Evolutionary conservation across 306 rosid genomes (phyloP), one percentile per base, ranked within the genome.

Genomic region (Cicer pinnatifidum): DNA sequence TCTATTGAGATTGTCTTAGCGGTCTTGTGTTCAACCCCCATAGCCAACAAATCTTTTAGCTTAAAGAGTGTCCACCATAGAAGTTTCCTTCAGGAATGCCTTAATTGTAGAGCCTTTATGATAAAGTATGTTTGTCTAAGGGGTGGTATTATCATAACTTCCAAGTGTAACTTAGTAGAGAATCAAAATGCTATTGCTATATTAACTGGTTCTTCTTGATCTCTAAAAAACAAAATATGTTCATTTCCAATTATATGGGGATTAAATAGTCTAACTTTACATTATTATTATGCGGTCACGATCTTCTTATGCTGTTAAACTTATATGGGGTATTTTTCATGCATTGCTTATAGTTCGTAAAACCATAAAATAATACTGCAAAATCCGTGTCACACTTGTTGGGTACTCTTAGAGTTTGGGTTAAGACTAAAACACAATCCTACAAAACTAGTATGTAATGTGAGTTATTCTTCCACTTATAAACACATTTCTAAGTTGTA

Each of bases 81-180:
- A 73, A 46, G 1, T 60, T 46, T 35, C 78, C 40, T 15, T 47
- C n/a, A 1, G 73, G 47, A 43, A 66, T 41, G n/a, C 66, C 19
- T 61, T 47, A 70, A 70, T 60, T 62, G 38, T 72, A 54, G 53
- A 63, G 43, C 58, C 75, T 72, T 56, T 39, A 8, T 51, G 20
- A 47, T 23, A 28, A 40, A 65, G 5, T 9, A 17, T 56, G 52
- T 41, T 53, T 12, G 50, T 51, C 72, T 47, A 9, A 65, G 60
- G 62, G 54, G 33, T 64, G 61, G 9, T 64, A 51, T n/a, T 33
- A 19, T n/a, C 20, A 50, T 33, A 56, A 39, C 46, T 20, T 23
- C 35, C 16, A 41, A 3, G 20, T 46, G 8, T 19, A 11, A 48
- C 67, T 16, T 60, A 75, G 39, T 68, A 52, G 66, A 60, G 38